Base-by-base conservation (phyloP, 495 filamentous ascomycete species). In the Pseudoneurospora amorphoporcata region DNA sequence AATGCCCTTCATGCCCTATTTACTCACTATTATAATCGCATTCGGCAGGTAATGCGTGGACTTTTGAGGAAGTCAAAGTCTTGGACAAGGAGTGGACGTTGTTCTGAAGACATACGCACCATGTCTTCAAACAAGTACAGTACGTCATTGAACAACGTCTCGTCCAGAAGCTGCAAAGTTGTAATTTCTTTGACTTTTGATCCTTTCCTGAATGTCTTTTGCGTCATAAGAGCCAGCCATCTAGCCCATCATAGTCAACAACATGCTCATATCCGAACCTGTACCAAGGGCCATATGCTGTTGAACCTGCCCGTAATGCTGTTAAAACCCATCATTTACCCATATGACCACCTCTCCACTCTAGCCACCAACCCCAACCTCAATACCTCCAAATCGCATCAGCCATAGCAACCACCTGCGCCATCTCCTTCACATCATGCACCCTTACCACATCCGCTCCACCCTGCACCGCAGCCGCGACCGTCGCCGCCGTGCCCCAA, bases 361-460 rank as follows among this genome's bases (percentile, higher is more conserved):
- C 23, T 9, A 14, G 6, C 10, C 53, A 16, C 29, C 10, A 6
- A 23, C 17, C 0, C 41, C 43, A 45, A n/a, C 12, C 53, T 68
- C 38, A 83, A 70, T 84, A 82, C 76, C 92, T 84, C 86, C 92
- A 94, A 73, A 98, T 92, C 3, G 94, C 95, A 87, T 97, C 95
- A 9, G 93, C 91, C 87, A 99, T 94, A 78, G 88, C 91, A 4
- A 89, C 88, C 29, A 97, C 95, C 82, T 94, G 87, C 76, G 83
- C 87, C 95, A 98, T 99, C 85, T 97, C 92, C 74, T 83, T 81
- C 5, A 94, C 93, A 86, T 98, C 95, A 86, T 99, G 95, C 37
- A 99, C 95, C 72, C 95, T 85, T 29, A 99, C 92, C 70, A 99
- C 89, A 86, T 98, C 95, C 17, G 94, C 95, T 3, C 95, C 95